phyloP scores from a whole-genome alignment of 1,284 basidiomycete genomes.

The Ceratobasidium sp. region DNA sequence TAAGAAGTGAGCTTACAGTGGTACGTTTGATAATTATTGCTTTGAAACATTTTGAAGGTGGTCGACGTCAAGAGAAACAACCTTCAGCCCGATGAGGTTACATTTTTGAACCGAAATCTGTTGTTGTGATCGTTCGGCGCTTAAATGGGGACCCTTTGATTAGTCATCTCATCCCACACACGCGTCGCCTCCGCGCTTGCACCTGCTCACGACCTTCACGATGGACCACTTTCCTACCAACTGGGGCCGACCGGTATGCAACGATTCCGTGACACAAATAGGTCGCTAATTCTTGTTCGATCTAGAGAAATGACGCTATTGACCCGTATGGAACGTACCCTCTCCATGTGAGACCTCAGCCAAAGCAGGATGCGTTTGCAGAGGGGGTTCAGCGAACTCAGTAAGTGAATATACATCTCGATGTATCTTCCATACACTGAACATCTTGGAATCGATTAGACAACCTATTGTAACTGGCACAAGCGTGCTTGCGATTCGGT shows the following conservation, averaged over 20 bases:
- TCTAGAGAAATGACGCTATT: constrained; percentile 75
- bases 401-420: constrained; percentile 61
- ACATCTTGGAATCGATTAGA: constrained; percentile 59
- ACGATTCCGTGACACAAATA: not conserved
- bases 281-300: not conserved
- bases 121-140: constrained; percentile 1
- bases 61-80: not conserved
- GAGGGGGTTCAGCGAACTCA: constrained; percentile 81
- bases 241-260: constrained; percentile 82
- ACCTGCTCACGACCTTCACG: constrained; percentile 49
- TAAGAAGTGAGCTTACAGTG: constrained; percentile 19
- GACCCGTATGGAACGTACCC: constrained; percentile 82
- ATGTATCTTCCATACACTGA: not conserved
- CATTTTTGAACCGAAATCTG: not conserved
- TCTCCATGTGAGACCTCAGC: constrained; percentile 69
- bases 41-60: not conserved
- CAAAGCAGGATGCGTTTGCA: constrained; percentile 68
- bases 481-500: constrained; percentile 93
- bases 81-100: constrained; percentile 14
- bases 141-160: not conserved
- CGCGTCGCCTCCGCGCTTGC: constrained; percentile 36
- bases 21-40: constrained; percentile 24
- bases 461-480: constrained; percentile 98
- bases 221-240: constrained; percentile 87
- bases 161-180: constrained; percentile 36